Evolutionary conservation across 495 filamentous ascomycete species (phyloP).

Genomic region (Penicillium coffeae): DNA sequence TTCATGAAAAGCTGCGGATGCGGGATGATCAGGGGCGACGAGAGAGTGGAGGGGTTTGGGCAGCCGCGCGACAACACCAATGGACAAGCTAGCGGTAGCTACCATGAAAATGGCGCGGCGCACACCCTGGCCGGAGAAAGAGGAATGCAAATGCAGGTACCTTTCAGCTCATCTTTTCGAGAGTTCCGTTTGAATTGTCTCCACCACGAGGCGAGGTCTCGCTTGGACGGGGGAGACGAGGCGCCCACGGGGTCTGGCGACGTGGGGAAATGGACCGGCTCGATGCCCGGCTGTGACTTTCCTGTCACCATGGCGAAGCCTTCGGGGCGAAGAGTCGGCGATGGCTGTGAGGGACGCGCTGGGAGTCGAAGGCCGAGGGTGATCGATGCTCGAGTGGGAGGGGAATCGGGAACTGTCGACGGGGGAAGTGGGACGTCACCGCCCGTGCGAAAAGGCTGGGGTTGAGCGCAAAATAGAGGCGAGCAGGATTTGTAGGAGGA

Average conservation of each 20-base stretch:
- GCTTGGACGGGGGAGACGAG: conserved; percentile 64
- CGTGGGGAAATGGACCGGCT: conserved; percentile 30
- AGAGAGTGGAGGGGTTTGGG: neutral
- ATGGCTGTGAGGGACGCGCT: neutral
- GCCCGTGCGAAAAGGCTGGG: conserved; percentile 37
- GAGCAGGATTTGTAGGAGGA: neutral
- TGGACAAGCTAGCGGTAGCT: too few species aligned
- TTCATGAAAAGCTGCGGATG: neutral
- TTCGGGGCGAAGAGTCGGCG: conserved; percentile 9
- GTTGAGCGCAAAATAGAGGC: conserved; percentile 27
- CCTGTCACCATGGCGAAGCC: conserved; percentile 40
- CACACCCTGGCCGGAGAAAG: too few species aligned
- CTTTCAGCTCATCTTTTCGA: conserved; percentile 74
- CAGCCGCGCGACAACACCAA: neutral
- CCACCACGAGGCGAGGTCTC: conserved; percentile 89
- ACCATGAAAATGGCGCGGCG: too few species aligned
- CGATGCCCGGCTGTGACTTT: conserved; percentile 39
- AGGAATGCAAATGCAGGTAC: too few species aligned
- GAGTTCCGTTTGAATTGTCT: conserved; percentile 74
- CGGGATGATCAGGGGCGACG: neutral
- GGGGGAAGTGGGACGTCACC: conserved; percentile 25
- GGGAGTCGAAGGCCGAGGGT: neutral
- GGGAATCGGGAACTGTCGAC: conserved; percentile 15
- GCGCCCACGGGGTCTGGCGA: conserved; percentile 32
- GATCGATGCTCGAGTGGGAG: conserved; percentile 1